Base-by-base conservation (phyloP, 768 basidiomycete genomes). In the Russula lepida region DNA sequence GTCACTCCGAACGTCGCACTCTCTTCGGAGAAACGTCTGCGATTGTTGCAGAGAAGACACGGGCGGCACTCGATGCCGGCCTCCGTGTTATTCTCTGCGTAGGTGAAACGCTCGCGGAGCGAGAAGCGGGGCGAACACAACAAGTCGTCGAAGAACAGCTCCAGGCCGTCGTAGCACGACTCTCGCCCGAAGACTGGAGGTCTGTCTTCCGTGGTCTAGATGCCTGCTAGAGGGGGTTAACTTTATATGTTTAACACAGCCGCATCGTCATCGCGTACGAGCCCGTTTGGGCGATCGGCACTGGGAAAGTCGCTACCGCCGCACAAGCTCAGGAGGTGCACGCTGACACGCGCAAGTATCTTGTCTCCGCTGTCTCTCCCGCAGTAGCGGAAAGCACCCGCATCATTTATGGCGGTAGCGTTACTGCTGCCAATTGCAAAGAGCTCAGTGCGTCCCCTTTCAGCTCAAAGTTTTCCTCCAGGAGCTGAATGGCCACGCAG, bases 221-320 rank as follows among this genome's bases (percentile, higher is more conserved):
- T 27, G 25, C 21, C 21, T 33, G 13, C 15, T n/a, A 21, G 6
- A 19, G 43, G 28, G 19, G 35, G 21, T 60, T 56, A 49, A 53
- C 47, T 27, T 23, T 25, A 23, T 30, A 48, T 21, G 25, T 44
- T 35, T 27, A n/a, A 23, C 46, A 33, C 64, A 95, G 93, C 69
- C 84, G 89, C 64, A 79, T 98, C 69, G 95, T 99, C 60, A 81
- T 99, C 68, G 97, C 97, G 21, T 99, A 95, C 73, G 92, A 95
- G 73, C 92, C 94, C 46, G 92, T 98, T 19, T 98, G 97, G 95
- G 95, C 97, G 35, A 98, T 98, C 72, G 97, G 97, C 48, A 98
- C 95, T 13, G 95, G 95, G 65, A 95, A 89, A 73, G 95, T 97
- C 55, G 95, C 95, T 48, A 91, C 91, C 33, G 78, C 89, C 0